A percentile compares a stretch with the other conserved stretches of the same genome.
phyloP scores from a whole-genome alignment of 2,329 filamentous ascomycete species.

The Colletotrichum spaethianum region DNA sequence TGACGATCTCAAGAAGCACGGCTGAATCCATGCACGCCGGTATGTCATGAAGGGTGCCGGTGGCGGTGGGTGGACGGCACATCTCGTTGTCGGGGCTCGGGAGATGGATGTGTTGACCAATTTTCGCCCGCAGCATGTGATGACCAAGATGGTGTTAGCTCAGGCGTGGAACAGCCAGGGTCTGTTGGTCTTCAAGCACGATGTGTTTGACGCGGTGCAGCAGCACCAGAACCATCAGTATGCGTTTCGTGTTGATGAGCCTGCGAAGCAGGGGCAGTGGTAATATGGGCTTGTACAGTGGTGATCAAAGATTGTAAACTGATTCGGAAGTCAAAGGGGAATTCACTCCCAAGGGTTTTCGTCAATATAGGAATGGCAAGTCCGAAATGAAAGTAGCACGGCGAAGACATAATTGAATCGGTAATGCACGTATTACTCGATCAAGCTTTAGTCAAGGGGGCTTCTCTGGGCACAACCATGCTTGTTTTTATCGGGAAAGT shows the following conservation, averaged over 20 bases:
- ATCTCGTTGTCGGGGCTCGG: constrained; percentile 8
- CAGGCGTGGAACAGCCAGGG: neutral
- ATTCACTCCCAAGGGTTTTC: neutral
- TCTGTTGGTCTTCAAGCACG: neutral
- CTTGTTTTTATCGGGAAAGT: neutral
- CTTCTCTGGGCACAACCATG: too few species aligned
- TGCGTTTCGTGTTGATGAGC: neutral
- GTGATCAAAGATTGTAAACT: neutral
- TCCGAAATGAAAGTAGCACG: neutral
- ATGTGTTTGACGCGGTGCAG: neutral
- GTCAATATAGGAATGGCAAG: neutral
- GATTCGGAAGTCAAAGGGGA: neutral
- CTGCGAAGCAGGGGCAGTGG: too few species aligned
- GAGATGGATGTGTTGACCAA: neutral
- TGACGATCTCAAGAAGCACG: neutral
- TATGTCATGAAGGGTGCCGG: neutral
- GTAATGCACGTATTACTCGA: too few species aligned
- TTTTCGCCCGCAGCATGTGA: neutral
- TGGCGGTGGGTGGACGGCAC: constrained; percentile 5
- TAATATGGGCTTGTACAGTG: neutral
- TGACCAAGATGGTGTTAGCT: neutral
- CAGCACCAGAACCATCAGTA: neutral
- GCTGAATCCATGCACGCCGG: constrained; percentile 9
- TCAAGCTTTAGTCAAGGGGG: too few species aligned
- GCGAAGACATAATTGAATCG: too few species aligned